These are phyloP conservation scores for Clarireedia homoeocarpa DNA, from an alignment of 2,329 filamentous ascomycete species.

Conservation along the genomic window DNA sequence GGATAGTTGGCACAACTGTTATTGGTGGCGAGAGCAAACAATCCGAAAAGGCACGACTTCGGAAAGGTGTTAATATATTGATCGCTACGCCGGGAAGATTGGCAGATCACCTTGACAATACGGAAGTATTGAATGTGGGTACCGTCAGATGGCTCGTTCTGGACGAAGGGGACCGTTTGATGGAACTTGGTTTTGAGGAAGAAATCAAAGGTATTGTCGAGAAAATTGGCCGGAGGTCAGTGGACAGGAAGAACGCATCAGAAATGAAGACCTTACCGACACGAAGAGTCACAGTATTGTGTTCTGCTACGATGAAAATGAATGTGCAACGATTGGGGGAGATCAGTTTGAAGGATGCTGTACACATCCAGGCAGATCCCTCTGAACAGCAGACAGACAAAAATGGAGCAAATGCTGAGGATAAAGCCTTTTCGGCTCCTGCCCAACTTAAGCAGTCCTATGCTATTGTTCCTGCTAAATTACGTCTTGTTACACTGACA, in stretches of 20 bases:
- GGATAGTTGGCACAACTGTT: conserved; percentile 86
- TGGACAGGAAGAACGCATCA: conserved; percentile 50
- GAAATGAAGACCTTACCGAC: conserved; percentile 57
- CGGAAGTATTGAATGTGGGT: conserved; percentile 77
- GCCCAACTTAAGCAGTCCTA: conserved; percentile 93
- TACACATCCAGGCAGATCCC: conserved; percentile 69
- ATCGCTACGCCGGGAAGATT: conserved; percentile 90
- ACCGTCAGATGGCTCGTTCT: conserved; percentile 90
- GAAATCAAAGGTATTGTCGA: conserved; percentile 83
- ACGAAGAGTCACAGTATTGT: conserved; percentile 78
- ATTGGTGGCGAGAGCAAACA: conserved; percentile 63
- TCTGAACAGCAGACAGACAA: conserved; percentile 42
- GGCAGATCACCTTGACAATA: conserved; percentile 87
- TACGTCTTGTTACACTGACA: conserved; percentile 81
- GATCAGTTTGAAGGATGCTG: conserved; percentile 88
- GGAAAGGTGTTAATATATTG: conserved; percentile 92
- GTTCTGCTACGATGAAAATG: conserved; percentile 97
- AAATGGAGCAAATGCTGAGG: conserved; percentile 36
- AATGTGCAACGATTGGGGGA: conserved; percentile 90
- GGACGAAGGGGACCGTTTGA: conserved; percentile 94
- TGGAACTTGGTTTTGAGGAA: conserved; percentile 96
- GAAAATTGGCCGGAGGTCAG: conserved; percentile 61
- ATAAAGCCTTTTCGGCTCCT: conserved; percentile 66
- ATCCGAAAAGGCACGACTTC: conserved; percentile 82
- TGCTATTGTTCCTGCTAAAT: conserved; percentile 77